Base-by-base conservation (phyloP, 2,329 filamentous ascomycete genomes). In the Pseudodiploospora longispora region DNA sequence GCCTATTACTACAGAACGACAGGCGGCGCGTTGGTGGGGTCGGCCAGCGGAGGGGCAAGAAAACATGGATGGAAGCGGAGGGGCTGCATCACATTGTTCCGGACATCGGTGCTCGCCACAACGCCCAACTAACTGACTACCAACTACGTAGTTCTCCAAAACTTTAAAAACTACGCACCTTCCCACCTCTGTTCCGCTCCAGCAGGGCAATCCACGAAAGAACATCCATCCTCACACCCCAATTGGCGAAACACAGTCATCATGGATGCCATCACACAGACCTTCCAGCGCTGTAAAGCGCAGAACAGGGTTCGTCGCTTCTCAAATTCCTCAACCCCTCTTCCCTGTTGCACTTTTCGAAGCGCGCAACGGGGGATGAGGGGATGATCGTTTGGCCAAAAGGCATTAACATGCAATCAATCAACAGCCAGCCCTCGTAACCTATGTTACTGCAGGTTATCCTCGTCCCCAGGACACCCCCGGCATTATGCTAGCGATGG, bases 371-470 rank as follows among this genome's bases (percentile, higher is more conserved):
- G 6, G 39, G 31, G 33, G 38, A 9, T 8, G 30, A 37, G 19
- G 19, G 19, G 19, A 19, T 19, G 19, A 19, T 19, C 19, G 3
- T 19, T 19, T 19, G 19, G 19, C 19, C 19, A 19, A 19, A 19
- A 2, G 19, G 19, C 19, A 19, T 19, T 19, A 19, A 19, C 19
- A 19, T 19, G 19, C 54, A 58, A 50, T 59, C 50, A 44, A 49
- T 32, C 9, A 59, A 52, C 63, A 93, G 78, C 73, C 87, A 53
- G 91, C 93, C 41, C 76, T 98, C 50, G 87, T 98, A 52, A 90
- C 90, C 29, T 98, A 98, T 74, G 88, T 96, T 61, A 98, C 93
- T 28, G 90, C 91, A 47, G 93, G 93, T 44, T 98, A 83, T 62
- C 93, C 93, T 10, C 86, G 79, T 32, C 74, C 83, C n/a, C 79